Evolutionary conservation across 177 flowering plant genomes (phyloP), one percentile per base, ranked within the genome.

Genomic region (Telopea speciosissima): DNA sequence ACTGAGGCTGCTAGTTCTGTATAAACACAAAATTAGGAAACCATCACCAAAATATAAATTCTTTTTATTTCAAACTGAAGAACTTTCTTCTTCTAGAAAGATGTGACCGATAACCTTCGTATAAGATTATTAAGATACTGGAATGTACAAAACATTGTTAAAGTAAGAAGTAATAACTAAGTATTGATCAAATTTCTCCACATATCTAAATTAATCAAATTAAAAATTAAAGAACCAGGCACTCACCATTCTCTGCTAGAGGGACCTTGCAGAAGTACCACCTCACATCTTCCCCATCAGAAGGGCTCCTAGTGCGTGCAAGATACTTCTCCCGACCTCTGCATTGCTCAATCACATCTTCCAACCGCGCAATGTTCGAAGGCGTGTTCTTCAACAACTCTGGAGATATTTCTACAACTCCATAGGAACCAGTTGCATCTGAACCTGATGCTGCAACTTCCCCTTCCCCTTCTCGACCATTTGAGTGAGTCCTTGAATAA

Each of bases 221-320:
- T 17, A 44, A 40, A 56, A 64, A n/a, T 8, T 3, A 0, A 16
- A 10, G 52, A 33, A 1, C 9, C 23, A 8, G 19, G 31, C 63
- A 80, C 88, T 76, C 45, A 96, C 99, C 93, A 74, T 93, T 83
- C 52, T 70, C 82, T 19, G 83, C 86, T 65, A 96, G 80, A 72
- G 97, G 97, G 24, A 88, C 83, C 75, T 93, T 87, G 79, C 93
- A 96, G 72, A 88, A 93, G 70, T 90, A 96, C 99, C 99, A 96
- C 31, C 97, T 72, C 23, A 93, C 90, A 74, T 96, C 97, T 62
- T 88, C 82, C 1, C 99, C 99, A 79, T 96, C 99, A 7, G 93
- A 91, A 1, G 95, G 87, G 70, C 99, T 96, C 68, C 72, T 77
- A 5, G 99, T 96, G 76, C 82, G 95, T 0, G 96, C 89, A 56